Conservation (phyloP, 2,329 filamentous ascomycete species). For the Triangularia setosa region DNA sequence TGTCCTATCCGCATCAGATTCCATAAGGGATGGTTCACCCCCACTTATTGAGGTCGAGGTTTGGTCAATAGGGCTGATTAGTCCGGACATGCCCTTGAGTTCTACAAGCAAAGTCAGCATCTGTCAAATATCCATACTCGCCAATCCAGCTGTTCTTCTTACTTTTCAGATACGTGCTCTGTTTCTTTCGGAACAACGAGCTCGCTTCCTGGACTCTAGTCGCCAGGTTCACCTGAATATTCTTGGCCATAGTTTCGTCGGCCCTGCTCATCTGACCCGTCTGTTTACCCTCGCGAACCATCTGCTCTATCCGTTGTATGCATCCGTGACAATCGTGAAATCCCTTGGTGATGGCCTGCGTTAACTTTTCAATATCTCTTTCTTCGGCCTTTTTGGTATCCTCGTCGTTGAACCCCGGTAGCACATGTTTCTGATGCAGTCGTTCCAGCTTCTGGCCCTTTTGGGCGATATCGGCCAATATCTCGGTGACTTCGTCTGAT, state of each 20-base stretch:
- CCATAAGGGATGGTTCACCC: conserved; percentile 76
- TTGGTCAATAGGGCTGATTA: conserved; percentile 48
- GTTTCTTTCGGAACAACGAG: conserved; percentile 91
- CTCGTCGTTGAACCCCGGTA: conserved; percentile 95
- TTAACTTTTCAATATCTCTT: conserved; percentile 82
- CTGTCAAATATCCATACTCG: not conserved
- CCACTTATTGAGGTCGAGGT: conserved; percentile 44
- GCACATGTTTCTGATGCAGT: conserved; percentile 92
- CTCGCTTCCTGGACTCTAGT: conserved; percentile 87
- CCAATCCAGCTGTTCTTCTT: conserved; percentile 24
- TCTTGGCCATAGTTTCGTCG: conserved; percentile 93
- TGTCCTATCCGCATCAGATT: conserved; percentile 88
- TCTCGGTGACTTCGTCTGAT: conserved; percentile 86
- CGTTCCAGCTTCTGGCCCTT: conserved; percentile 85
- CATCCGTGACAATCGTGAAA: conserved; percentile 89
- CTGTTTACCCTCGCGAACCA: conserved; percentile 77
- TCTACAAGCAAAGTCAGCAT: conserved; percentile 47
- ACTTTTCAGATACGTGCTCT: conserved; percentile 95
- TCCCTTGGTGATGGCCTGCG: conserved; percentile 79
- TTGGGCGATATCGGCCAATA: conserved; percentile 73
- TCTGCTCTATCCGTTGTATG: conserved; percentile 81
- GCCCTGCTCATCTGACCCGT: conserved; percentile 70
- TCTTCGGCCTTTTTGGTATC: conserved; percentile 84
- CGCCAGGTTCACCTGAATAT: conserved; percentile 89
- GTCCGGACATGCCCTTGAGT: conserved; percentile 65